Evolutionary conservation across 2,329 filamentous ascomycete genomes (phyloP).

Genomic region (Corynespora cassiicola): DNA sequence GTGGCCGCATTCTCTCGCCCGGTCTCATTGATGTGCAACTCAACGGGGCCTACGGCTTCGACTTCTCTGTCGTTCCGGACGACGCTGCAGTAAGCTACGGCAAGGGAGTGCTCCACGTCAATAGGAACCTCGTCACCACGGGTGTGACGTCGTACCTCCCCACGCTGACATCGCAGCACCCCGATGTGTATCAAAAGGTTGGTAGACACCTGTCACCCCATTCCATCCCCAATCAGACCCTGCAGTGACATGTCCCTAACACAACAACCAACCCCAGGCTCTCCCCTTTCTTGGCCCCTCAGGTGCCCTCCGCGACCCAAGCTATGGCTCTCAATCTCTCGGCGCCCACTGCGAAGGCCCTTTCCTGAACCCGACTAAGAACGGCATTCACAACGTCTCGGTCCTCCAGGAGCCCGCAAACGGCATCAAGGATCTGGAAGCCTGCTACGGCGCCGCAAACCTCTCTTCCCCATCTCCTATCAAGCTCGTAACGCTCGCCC

Average conservation of each 20-base stretch:
- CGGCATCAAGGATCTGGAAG: constrained; percentile 69
- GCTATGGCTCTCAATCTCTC: constrained; percentile 81
- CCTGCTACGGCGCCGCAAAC: constrained; percentile 76
- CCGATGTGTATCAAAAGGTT: constrained; percentile 82
- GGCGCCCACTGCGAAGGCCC: constrained; percentile 92
- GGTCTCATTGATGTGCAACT: constrained; percentile 92
- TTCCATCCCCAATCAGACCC: constrained; percentile 10
- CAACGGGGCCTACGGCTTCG: constrained; percentile 91
- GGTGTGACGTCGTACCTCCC: constrained; percentile 90
- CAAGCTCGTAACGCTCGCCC: constrained; percentile 85
- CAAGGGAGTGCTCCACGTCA: constrained; percentile 74
- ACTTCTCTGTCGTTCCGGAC: constrained; percentile 80
- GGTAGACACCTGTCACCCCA: constrained; percentile 1
- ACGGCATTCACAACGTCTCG: constrained; percentile 81
- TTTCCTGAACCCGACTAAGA: constrained; percentile 82
- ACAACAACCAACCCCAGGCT: constrained; percentile 57
- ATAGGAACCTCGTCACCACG: constrained; percentile 73
- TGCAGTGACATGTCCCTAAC: constrained; percentile 4
- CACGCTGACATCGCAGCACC: constrained; percentile 80
- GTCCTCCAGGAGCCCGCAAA: constrained; percentile 70
- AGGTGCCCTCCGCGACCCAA: constrained; percentile 63
- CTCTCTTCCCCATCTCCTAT: constrained; percentile 61
- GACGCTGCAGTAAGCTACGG: constrained; percentile 67
- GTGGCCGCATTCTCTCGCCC: constrained; percentile 81
- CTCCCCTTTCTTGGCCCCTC: constrained; percentile 81